A percentile compares a stretch with the other conserved stretches of the same genome.
phyloP scores from a whole-genome alignment of 2,329 filamentous ascomycete species.

The Dryadomyces sulphureus region DNA sequence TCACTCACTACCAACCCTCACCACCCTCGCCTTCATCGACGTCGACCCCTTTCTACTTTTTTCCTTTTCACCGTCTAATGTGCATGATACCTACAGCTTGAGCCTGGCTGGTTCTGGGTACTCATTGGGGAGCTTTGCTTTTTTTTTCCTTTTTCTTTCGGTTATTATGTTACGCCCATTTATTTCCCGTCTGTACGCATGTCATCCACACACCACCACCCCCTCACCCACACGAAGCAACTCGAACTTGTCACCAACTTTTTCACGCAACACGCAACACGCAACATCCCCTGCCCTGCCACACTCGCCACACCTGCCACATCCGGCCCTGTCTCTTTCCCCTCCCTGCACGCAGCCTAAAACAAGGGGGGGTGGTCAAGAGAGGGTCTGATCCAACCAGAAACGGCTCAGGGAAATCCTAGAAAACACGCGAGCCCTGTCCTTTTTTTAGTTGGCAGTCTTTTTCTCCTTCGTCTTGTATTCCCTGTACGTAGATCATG shows the following conservation, averaged over 20 bases:
- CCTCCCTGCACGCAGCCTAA: neutral
- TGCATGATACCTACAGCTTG: constrained; percentile 10
- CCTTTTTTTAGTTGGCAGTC: neutral
- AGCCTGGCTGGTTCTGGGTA: constrained; percentile 11
- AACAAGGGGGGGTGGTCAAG: neutral
- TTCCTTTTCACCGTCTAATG: constrained; percentile 1
- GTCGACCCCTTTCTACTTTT: neutral
- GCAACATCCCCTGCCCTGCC: too few relatives aligned
- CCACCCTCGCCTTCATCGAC: neutral
- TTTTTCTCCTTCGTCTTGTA: too few relatives aligned
- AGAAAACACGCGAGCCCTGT: neutral
- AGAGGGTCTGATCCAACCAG: neutral
- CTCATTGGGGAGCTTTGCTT: constrained; percentile 1
- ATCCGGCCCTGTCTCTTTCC: too few relatives aligned
- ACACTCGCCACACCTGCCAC: too few relatives aligned
- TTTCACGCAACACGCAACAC: neutral
- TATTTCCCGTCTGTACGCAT: neutral
- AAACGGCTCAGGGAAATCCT: neutral
- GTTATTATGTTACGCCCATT: neutral
- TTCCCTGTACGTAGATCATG: neutral
- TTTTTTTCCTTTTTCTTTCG: neutral
- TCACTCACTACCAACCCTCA: neutral
- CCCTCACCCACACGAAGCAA: too few relatives aligned
- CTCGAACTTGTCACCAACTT: too few relatives aligned
- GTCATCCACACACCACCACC: neutral